Percentiles rank a stretch among this genome's conserved stretches.
phyloP scores from a whole-genome alignment of 306 rosid genomes.

The Benincasa hispida region DNA sequence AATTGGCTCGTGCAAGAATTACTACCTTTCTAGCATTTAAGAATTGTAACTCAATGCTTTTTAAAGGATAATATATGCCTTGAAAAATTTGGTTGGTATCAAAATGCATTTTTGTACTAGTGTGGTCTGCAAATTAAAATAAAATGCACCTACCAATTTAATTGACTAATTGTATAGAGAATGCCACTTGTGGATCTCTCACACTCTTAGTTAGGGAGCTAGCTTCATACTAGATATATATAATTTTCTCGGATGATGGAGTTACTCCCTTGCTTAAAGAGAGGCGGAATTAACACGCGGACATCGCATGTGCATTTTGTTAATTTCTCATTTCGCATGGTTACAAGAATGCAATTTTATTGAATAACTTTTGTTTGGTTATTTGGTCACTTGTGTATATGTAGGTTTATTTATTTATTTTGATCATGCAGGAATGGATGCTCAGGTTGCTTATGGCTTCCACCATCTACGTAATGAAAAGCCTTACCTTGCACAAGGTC shows the following conservation, averaged over 20 bases:
- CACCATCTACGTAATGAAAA: slow-evolving; percentile 86
- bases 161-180: too few species aligned
- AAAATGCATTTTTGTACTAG: not conserved
- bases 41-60: not conserved
- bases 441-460: slow-evolving; percentile 93
- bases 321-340: not conserved
- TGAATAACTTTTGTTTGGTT: not conserved
- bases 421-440: slow-evolving; percentile 86
- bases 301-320: not conserved
- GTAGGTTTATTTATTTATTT: not conserved
- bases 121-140: not conserved
- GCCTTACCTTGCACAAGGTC: slow-evolving; percentile 89
- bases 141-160: too few species aligned
- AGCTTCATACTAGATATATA: too few species aligned
- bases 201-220: too few species aligned
- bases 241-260: not conserved
- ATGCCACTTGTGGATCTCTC: too few species aligned
- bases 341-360: not conserved
- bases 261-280: not conserved
- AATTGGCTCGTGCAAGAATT: not conserved
- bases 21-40: not conserved
- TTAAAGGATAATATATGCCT: not conserved
- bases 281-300: not conserved
- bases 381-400: not conserved
- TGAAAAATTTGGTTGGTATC: not conserved